phyloP scores from a whole-genome alignment of 1,284 basidiomycete species.

The Cutaneotrichosporon daszewskae region DNA sequence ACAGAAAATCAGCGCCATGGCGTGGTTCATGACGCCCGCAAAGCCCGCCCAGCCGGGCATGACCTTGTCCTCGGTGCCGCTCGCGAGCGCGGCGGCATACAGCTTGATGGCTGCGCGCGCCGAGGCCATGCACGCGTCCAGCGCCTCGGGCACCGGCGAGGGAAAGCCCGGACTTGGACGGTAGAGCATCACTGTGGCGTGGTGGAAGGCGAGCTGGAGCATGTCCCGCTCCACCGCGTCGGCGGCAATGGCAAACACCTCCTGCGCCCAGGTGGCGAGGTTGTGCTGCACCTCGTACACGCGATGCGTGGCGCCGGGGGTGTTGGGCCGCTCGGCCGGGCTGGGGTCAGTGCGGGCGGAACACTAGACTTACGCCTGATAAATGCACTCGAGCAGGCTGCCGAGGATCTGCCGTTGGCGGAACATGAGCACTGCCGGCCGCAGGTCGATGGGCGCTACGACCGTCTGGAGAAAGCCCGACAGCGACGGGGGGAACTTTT shows the following conservation, averaged over 20 bases:
- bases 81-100: not conserved
- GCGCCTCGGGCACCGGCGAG: not conserved
- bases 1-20: not conserved
- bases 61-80: not conserved
- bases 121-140: not conserved
- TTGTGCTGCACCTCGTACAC: not conserved
- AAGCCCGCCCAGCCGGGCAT: not conserved
- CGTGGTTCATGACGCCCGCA: not conserved
- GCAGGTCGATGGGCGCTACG: not conserved
- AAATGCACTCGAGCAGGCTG: not conserved
- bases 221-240: not conserved
- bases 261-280: not conserved
- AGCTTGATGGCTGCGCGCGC: not conserved
- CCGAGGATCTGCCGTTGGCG: not conserved
- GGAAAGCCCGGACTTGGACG: not conserved
- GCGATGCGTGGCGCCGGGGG: not conserved
- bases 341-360: not conserved
- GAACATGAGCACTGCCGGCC: not conserved
- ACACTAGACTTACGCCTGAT: not conserved
- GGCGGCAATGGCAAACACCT: not conserved
- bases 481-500: not conserved
- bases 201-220: not conserved
- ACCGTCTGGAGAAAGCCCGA: not conserved
- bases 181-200: not conserved
- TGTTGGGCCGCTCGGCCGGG: not conserved